These are phyloP conservation scores for Penicillium samsonianum DNA, from an alignment of 495 filamentous ascomycete genomes.

Conservation along the genomic window DNA sequence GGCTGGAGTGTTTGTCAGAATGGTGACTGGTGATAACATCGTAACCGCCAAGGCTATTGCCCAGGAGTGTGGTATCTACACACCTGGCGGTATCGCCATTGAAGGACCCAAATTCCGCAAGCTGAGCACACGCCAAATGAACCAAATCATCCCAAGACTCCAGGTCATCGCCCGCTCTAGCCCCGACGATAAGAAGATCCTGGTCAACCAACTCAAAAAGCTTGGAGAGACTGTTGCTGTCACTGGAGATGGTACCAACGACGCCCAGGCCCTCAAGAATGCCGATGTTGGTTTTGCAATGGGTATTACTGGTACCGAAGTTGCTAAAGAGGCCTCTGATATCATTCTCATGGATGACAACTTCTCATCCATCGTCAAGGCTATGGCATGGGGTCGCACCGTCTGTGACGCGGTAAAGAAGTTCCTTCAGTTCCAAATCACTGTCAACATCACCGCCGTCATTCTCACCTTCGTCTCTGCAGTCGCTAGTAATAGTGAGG, in stretches of 20 bases:
- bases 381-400: conserved; percentile 83
- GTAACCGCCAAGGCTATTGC: conserved; percentile 86
- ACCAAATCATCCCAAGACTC: conserved; percentile 67
- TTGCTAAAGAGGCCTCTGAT: conserved; percentile 90
- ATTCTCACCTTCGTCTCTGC: conserved; percentile 81
- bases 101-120: conserved; percentile 80
- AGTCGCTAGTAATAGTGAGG: conserved; percentile 61
- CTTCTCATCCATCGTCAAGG: conserved; percentile 86
- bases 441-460: conserved; percentile 88
- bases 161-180: conserved; percentile 85
- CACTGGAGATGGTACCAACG: conserved; percentile 91
- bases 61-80: conserved; percentile 78
- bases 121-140: conserved; percentile 66
- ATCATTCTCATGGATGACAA: conserved; percentile 95
- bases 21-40: conserved; percentile 91
- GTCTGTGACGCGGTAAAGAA: conserved; percentile 91
- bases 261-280: conserved; percentile 82
- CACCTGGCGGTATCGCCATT: conserved; percentile 72
- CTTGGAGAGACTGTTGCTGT: conserved; percentile 90
- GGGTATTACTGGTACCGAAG: conserved; percentile 88
- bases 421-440: conserved; percentile 91
- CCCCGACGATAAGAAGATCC: conserved; percentile 78
- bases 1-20: conserved; percentile 82
- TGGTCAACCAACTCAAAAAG: conserved; percentile 79
- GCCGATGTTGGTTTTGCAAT: conserved; percentile 92